Conservation (phyloP, 1,284 basidiomycete species). For the Leccinum griseonigrum region DNA sequence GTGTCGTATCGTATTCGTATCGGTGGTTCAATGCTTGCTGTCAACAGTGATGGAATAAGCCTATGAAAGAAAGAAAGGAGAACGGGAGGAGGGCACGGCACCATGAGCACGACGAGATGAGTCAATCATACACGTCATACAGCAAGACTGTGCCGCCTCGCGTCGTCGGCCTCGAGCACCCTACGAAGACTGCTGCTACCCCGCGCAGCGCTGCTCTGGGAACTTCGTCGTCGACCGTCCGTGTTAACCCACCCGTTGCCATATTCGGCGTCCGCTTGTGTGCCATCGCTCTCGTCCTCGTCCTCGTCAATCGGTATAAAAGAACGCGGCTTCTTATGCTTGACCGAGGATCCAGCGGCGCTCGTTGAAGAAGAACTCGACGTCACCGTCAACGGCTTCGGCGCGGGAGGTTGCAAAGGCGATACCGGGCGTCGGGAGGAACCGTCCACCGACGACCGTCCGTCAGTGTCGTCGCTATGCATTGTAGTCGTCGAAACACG, state of each 20-base stretch:
- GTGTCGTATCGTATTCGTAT: conserved; percentile 12
- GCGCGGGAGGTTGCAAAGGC: conserved; percentile 25
- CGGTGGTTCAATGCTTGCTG: conserved; percentile 15
- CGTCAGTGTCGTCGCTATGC: conserved; percentile 26
- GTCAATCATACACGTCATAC: conserved; percentile 21
- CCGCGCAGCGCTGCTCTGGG: conserved; percentile 21
- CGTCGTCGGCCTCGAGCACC: conserved; percentile 33
- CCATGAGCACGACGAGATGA: conserved; percentile 3
- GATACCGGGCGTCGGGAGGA: conserved; percentile 19
- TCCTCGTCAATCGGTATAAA: conserved; percentile 45
- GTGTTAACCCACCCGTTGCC: conserved; percentile 53
- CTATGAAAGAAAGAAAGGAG: conserved; percentile 16
- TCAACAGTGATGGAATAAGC: conserved; percentile 38
- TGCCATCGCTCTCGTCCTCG: conserved; percentile 54
- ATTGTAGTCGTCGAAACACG: conserved; percentile 30
- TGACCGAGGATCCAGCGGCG: conserved; percentile 34
- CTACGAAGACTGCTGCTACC: conserved; percentile 28
- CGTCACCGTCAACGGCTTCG: conserved; percentile 30
- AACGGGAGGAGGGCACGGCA: neutral
- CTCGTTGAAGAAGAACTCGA: conserved; percentile 29
- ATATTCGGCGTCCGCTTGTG: conserved; percentile 65
- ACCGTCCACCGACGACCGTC: conserved; percentile 29
- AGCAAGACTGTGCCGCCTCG: conserved; percentile 33
- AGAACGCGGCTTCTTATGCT: conserved; percentile 52
- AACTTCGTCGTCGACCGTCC: conserved; percentile 53